Base-by-base conservation (phyloP, 1,284 basidiomycete genomes). In the Cutaneotrichosporon sp. region DNA sequence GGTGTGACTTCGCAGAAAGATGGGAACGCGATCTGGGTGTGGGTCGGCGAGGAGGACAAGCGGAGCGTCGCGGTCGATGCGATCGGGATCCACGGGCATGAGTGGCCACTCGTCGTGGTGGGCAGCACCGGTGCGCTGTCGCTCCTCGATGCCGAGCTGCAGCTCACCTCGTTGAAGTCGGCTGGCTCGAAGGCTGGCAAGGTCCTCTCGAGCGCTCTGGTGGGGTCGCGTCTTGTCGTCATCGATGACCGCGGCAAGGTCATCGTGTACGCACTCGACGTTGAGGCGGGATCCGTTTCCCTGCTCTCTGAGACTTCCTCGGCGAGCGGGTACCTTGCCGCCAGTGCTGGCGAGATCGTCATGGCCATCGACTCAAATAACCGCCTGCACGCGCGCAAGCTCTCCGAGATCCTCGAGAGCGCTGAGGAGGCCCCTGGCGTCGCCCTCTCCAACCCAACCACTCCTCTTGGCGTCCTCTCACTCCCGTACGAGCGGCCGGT, bases 11-110 rank as follows among this genome's bases (percentile, higher is more conserved):
- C 59, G 21, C 70, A 73, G 1, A 72, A 76, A 26, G 67, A 65
- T 34, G 67, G 65, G 14, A 61, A 69, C 34, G 67, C 72, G 56
- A 13, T 79, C 1, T 80, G 77, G 76, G 58, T 76, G 0, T 80
- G 77, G 79, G 65, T 55, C 32, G 76, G 77, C 1, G 76, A 81
- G 42, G 76, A 76, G 31, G 70, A 72, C 56, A 73, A 74, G 64
- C 58, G 65, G 30, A 56, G 61, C 1, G 62, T 65, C 4, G 5
- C 53, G 13, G 52, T 63, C 21, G 56, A 58, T 22, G 49, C 64
- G n/a, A 59, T 64, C n/a, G 58, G 56, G 5, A 40, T 68, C 6
- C 63, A 63, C 53, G 51, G 51, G 22, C 52, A 57, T 1, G 58
- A 46, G 7, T 68, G 67, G 67, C 67, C 67, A 5, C 34, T 68